Conservation (phyloP, 2,329 filamentous ascomycete species). For the Chaetothyriales sp. region DNA sequence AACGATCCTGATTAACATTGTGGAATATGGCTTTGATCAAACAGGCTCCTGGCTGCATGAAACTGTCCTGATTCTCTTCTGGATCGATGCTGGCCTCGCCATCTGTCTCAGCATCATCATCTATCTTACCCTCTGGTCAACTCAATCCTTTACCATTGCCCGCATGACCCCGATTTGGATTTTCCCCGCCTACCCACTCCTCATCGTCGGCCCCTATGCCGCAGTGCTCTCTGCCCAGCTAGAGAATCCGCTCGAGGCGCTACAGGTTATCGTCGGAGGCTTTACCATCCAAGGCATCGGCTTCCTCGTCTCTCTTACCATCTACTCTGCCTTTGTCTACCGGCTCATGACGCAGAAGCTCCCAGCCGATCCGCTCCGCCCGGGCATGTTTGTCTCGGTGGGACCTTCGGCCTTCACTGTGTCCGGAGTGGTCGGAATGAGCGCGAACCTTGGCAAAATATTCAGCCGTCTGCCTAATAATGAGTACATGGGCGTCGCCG, state of each 20-base stretch:
- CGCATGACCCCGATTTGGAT: conserved; percentile 83
- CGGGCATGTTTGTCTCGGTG: conserved; percentile 74
- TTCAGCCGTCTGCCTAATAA: conserved; percentile 26
- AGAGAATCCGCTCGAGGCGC: conserved; percentile 24
- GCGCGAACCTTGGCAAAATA: conserved; percentile 32
- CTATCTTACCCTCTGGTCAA: conserved; percentile 58
- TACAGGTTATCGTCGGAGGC: conserved; percentile 45
- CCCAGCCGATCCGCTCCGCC: conserved; percentile 57
- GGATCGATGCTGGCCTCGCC: conserved; percentile 57
- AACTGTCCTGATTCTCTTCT: conserved; percentile 54
- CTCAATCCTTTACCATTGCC: conserved; percentile 55
- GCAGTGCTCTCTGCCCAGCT: conserved; percentile 39
- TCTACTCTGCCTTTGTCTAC: conserved; percentile 72
- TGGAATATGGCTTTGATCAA: conserved; percentile 55
- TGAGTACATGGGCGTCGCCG: conserved; percentile 41
- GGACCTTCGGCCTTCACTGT: conserved; percentile 60
- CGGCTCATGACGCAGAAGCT: conserved; percentile 79
- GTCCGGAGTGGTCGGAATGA: conserved; percentile 45
- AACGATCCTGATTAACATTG: conserved; percentile 63
- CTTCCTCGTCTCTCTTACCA: conserved; percentile 56
- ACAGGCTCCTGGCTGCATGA: conserved; percentile 46
- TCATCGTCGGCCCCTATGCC: conserved; percentile 62
- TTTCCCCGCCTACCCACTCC: conserved; percentile 67
- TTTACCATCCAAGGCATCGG: conserved; percentile 49
- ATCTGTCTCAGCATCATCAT: conserved; percentile 52